phyloP scores from a whole-genome alignment of 768 basidiomycete genomes.

The Cantharellus cinnabarinus region DNA sequence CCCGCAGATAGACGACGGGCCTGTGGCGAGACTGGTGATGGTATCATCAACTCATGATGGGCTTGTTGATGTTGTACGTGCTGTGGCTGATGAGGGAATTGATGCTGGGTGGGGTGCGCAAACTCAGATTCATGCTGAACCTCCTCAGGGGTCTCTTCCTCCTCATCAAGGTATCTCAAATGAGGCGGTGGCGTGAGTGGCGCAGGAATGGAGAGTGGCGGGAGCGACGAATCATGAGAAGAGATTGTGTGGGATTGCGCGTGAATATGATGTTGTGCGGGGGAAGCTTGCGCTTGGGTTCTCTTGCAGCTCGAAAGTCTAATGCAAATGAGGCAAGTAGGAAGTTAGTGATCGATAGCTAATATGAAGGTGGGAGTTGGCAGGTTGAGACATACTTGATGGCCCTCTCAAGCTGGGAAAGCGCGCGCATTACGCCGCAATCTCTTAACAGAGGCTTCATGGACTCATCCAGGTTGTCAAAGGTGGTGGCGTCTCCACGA shows the following conservation, averaged over 20 bases:
- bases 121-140: not conserved
- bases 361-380: not conserved
- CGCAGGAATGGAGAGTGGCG: not conserved
- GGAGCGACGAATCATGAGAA: not conserved
- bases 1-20: not conserved
- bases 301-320: not conserved
- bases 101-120: not conserved
- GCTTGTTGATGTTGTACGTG: not conserved
- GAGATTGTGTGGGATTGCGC: no score
- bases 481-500: no score
- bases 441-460: no score
- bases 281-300: no score
- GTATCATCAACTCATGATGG: not conserved
- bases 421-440: not conserved
- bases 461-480: no score
- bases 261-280: no score
- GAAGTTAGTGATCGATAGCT: not conserved
- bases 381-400: not conserved
- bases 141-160: not conserved
- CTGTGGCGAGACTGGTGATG: not conserved
- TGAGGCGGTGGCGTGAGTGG: not conserved
- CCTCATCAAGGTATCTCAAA: not conserved
- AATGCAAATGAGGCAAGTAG: not conserved
- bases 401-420: not conserved
- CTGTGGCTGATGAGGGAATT: not conserved